Percentiles rank a stretch among this genome's conserved stretches.
These are phyloP conservation scores for Sarocladium kiliense DNA, from an alignment of 2,329 filamentous ascomycete genomes.

Conservation along the genomic window DNA sequence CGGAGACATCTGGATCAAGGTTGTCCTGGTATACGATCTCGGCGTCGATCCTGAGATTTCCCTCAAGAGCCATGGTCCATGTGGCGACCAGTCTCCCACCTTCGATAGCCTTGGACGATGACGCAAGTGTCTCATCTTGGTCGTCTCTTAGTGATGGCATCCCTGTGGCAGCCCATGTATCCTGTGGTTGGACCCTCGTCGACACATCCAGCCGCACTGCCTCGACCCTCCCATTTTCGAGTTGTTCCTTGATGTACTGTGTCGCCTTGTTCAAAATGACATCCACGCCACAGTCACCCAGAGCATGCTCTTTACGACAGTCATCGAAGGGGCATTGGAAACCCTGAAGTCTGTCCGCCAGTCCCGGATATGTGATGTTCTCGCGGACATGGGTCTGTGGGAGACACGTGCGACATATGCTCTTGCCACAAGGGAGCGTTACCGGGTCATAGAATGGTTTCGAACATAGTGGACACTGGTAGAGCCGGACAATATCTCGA, in stretches of 20 bases:
- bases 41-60: constrained; percentile 50
- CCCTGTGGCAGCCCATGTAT: constrained; percentile 26
- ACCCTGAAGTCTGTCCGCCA: constrained; percentile 59
- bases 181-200: constrained; percentile 17
- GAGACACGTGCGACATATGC: constrained; percentile 70
- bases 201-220: constrained; percentile 20
- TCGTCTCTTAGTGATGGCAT: constrained; percentile 33
- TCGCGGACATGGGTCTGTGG: constrained; percentile 59
- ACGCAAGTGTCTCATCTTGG: constrained; percentile 14
- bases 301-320: constrained; percentile 67
- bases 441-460: constrained; percentile 62
- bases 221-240: constrained; percentile 36
- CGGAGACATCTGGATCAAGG: constrained; percentile 19
- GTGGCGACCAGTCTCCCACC: constrained; percentile 61
- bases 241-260: constrained; percentile 49
- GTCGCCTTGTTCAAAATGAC: constrained; percentile 71
- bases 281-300: constrained; percentile 72
- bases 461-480: constrained; percentile 75
- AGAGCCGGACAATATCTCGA: constrained; percentile 52
- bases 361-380: constrained; percentile 73
- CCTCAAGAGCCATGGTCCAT: constrained; percentile 59
- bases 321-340: constrained; percentile 68
- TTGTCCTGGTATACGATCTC: constrained; percentile 45
- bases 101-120: constrained; percentile 30
- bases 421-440: constrained; percentile 76